A percentile compares a stretch with the other conserved stretches of the same genome.
These are phyloP conservation scores for Periconia macrospinosa DNA, from an alignment of 2,329 filamentous ascomycete species.

Conservation along the genomic window DNA sequence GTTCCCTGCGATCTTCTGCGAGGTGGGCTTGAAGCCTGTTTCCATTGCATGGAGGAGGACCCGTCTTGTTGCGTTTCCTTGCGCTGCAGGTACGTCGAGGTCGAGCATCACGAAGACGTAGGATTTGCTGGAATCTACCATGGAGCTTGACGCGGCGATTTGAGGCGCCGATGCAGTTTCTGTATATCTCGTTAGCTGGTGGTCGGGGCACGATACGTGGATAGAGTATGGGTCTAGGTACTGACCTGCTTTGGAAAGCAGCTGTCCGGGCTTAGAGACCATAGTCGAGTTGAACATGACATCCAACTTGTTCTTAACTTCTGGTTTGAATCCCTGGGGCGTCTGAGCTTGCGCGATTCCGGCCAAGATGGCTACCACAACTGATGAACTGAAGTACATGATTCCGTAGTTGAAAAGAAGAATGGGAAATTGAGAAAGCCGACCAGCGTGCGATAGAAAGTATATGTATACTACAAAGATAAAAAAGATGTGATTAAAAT, in stretches of 20 bases:
- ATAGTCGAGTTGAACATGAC: slow-evolving; percentile 35
- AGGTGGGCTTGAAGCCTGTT: slow-evolving; percentile 36
- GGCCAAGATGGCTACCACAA: slow-evolving; percentile 25
- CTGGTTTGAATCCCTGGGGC: slow-evolving; percentile 32
- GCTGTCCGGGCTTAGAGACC: slow-evolving; percentile 31
- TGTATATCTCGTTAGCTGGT: slow-evolving; percentile 14
- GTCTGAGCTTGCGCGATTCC: slow-evolving; percentile 35
- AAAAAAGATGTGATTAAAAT: slow-evolving; percentile 2
- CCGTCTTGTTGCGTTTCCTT: slow-evolving; percentile 27
- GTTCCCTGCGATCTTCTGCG: slow-evolving; percentile 23
- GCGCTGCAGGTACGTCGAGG: slow-evolving; percentile 33
- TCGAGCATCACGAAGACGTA: slow-evolving; percentile 43
- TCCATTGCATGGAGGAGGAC: slow-evolving; percentile 37
- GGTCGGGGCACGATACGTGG: background rate
- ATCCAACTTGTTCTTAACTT: slow-evolving; percentile 28
- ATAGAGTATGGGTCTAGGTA: background rate
- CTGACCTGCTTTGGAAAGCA: slow-evolving; percentile 33
- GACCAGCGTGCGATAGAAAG: slow-evolving; percentile 1
- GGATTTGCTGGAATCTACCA: slow-evolving; percentile 18
- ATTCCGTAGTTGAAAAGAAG: background rate
- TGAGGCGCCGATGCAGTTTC: slow-evolving; percentile 30
- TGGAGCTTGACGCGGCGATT: slow-evolving; percentile 24
- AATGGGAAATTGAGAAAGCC: background rate
- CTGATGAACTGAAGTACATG: slow-evolving; percentile 29
- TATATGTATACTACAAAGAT: slow-evolving; percentile 4